phyloP scores from a whole-genome alignment of 2,329 filamentous ascomycete genomes.

The Verticillium nonalfalfae region DNA sequence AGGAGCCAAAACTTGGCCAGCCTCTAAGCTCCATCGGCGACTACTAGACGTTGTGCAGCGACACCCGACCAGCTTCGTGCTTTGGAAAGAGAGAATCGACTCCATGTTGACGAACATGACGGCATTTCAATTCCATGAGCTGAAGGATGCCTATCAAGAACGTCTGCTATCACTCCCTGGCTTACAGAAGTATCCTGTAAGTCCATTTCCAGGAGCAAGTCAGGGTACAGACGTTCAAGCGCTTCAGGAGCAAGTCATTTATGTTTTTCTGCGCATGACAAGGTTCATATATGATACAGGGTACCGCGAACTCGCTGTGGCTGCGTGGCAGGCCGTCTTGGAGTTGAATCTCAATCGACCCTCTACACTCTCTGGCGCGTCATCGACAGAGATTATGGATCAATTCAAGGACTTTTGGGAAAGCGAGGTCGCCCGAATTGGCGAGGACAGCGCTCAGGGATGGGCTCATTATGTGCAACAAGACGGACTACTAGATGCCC shows the following conservation, averaged over 20 bases:
- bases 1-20: conserved; percentile 65
- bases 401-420: conserved; percentile 78
- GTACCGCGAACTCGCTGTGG: conserved; percentile 69
- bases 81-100: conserved; percentile 72
- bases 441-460: conserved; percentile 64
- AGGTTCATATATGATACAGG: conserved; percentile 70
- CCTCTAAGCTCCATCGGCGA: conserved; percentile 7
- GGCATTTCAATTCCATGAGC: conserved; percentile 61
- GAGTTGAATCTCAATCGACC: conserved; percentile 65
- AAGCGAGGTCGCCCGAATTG: conserved; percentile 70
- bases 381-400: conserved; percentile 16
- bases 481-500: conserved; percentile 28
- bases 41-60: conserved; percentile 37
- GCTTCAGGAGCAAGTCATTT: conserved; percentile 44
- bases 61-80: conserved; percentile 47
- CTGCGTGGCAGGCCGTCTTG: conserved; percentile 75
- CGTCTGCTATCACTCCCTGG: conserved; percentile 28
- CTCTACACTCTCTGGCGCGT: conserved; percentile 11
- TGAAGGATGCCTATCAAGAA: conserved; percentile 52
- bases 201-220: conserved; percentile 4
- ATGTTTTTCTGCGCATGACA: conserved; percentile 71
- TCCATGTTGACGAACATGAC: conserved; percentile 64
- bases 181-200: conserved; percentile 4
- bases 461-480: conserved; percentile 54
- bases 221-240: neutral